Percentiles rank a stretch among this genome's conserved stretches.
Conservation (phyloP, 2,329 filamentous ascomycete genomes). For the Botryotinia globosa region DNA sequence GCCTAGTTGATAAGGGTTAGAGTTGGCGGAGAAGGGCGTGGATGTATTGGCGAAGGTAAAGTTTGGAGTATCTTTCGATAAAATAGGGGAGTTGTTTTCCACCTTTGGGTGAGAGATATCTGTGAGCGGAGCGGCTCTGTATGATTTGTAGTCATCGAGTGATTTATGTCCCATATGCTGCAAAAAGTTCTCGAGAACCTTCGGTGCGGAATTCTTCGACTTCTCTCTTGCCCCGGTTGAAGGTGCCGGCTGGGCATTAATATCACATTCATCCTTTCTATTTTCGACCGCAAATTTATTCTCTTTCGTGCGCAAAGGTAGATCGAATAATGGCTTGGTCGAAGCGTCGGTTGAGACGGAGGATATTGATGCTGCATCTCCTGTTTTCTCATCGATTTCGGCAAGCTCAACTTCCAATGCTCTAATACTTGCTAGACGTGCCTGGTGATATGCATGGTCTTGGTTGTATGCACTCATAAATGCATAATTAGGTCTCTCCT, state of each 20-base stretch:
- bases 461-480: conserved; percentile 19
- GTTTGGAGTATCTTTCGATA: neutral
- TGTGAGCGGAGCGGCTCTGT: neutral
- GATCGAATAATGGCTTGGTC: neutral
- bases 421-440: neutral
- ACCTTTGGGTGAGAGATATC: neutral
- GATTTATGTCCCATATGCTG: neutral
- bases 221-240: neutral
- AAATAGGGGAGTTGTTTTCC: neutral
- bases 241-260: neutral
- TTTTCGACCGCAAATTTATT: neutral
- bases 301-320: neutral
- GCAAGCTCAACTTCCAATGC: conserved; percentile 1
- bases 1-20: neutral
- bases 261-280: neutral
- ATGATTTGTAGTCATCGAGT: neutral
- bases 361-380: neutral
- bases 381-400: neutral
- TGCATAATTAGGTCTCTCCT: conserved; percentile 15
- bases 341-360: neutral
- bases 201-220: neutral
- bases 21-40: neutral
- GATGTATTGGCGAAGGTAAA: neutral
- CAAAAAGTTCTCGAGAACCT: neutral
- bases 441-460: conserved; percentile 14